Conservation (phyloP, 179 eudicot species). For the Heliamphora ciliata region DNA sequence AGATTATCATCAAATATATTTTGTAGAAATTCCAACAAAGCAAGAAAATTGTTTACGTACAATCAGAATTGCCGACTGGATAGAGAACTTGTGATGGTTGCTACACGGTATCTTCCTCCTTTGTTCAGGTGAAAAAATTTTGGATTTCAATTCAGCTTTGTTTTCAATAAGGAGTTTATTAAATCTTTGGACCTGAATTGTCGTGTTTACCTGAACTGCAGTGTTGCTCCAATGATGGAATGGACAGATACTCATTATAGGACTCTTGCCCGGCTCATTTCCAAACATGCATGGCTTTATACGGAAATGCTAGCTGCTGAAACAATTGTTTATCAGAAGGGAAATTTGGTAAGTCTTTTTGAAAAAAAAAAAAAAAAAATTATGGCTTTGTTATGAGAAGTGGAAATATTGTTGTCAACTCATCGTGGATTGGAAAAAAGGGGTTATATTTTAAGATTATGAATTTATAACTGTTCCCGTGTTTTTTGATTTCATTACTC, state of each 20-base stretch:
- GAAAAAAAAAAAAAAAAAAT: background rate
- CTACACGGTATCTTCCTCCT: constrained; percentile 60
- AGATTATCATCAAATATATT: constrained; percentile 30
- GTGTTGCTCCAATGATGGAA: constrained; percentile 99
- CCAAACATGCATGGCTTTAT: constrained; percentile 92
- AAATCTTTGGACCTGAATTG: background rate
- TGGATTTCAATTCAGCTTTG: background rate
- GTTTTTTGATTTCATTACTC: background rate
- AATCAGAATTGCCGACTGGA: constrained; percentile 26
- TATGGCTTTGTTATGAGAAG: background rate
- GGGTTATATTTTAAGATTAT: too few relatives aligned
- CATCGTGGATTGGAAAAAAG: background rate
- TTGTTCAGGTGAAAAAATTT: constrained; percentile 55
- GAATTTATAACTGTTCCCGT: background rate
- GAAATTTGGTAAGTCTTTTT: constrained; percentile 53
- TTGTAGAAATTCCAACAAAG: constrained; percentile 20
- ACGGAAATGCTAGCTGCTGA: constrained; percentile 97
- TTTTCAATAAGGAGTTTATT: background rate
- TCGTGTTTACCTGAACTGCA: constrained; percentile 22
- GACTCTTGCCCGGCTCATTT: constrained; percentile 66
- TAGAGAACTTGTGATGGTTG: constrained; percentile 48
- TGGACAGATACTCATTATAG: constrained; percentile 91
- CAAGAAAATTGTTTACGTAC: constrained; percentile 33
- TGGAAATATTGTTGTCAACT: background rate
- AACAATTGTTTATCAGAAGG: constrained; percentile 78